Conservation (phyloP, 768 basidiomycete genomes). For the Ramaria sp. region DNA sequence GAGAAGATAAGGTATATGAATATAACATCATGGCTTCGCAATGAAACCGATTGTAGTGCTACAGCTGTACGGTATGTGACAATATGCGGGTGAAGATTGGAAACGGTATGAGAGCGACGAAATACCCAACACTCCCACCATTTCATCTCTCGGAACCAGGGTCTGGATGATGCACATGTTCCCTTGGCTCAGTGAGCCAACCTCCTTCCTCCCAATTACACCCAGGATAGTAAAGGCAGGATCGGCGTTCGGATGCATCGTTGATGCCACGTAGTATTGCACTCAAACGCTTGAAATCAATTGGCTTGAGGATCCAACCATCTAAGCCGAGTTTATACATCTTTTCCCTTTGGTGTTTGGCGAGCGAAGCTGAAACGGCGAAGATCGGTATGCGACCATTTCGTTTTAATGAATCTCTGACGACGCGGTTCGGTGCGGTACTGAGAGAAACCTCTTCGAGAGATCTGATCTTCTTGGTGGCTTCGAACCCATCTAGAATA, state of each 20-base stretch:
- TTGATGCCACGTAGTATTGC: conserved; percentile 48
- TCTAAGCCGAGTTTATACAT: conserved; percentile 50
- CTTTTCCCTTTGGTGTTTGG: conserved; percentile 43
- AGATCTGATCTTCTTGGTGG: conserved; percentile 52
- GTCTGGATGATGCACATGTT: background rate
- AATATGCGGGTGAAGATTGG: background rate
- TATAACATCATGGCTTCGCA: too few species aligned
- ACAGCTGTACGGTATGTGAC: background rate
- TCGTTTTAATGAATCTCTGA: conserved; percentile 32
- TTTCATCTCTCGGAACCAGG: background rate
- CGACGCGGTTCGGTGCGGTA: conserved; percentile 3
- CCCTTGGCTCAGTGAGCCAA: conserved; percentile 29
- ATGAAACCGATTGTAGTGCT: background rate
- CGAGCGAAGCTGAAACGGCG: conserved; percentile 68
- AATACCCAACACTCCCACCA: background rate
- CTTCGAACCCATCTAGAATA: conserved; percentile 63
- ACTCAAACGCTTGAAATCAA: conserved; percentile 61
- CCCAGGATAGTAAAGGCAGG: conserved; percentile 40
- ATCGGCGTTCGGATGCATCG: conserved; percentile 36
- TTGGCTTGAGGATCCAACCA: conserved; percentile 78
- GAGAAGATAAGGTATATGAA: too few species aligned
- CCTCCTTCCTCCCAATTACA: conserved; percentile 55
- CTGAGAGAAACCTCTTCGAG: background rate
- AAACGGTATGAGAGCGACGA: background rate
- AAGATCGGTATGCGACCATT: conserved; percentile 70